Percentiles rank a stretch among this genome's conserved stretches.
Evolutionary conservation across 345 rosid species (phyloP).

Genomic region (Gossypium arboreum): DNA sequence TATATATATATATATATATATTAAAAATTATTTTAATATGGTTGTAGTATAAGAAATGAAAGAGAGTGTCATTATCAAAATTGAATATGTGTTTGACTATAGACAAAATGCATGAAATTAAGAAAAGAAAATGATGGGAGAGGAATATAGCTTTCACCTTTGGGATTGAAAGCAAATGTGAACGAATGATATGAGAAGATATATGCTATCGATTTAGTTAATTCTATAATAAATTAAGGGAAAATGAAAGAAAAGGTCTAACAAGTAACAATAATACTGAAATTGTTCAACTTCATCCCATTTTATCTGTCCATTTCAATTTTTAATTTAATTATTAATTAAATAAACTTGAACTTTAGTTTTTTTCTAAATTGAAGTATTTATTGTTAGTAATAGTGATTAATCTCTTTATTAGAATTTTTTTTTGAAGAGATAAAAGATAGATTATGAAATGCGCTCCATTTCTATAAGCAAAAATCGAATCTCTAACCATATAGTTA

Average conservation of each 20-base stretch:
- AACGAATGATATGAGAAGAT: not conserved
- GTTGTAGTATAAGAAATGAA: not conserved
- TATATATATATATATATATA: no score
- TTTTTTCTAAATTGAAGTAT: no score
- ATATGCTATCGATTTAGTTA: not conserved
- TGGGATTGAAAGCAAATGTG: not conserved
- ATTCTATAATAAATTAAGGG: not conserved
- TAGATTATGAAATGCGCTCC: no score
- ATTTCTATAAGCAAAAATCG: no score
- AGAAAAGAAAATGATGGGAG: not conserved
- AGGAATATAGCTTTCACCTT: not conserved
- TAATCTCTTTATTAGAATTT: fast-evolving
- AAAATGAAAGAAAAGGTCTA: not conserved
- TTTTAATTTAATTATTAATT: no score
- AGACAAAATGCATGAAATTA: not conserved
- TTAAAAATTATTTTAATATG: no score
- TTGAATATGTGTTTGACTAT: not conserved
- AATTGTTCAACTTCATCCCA: no score
- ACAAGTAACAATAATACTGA: not conserved
- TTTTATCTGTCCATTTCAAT: no score
- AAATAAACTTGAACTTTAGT: no score
- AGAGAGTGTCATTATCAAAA: not conserved
- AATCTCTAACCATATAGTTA: no score
- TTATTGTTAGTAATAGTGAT: no score
- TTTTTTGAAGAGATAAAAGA: no score